phyloP scores from a whole-genome alignment of 1,139 yeast species.

The Lodderomyces beijingensis region DNA sequence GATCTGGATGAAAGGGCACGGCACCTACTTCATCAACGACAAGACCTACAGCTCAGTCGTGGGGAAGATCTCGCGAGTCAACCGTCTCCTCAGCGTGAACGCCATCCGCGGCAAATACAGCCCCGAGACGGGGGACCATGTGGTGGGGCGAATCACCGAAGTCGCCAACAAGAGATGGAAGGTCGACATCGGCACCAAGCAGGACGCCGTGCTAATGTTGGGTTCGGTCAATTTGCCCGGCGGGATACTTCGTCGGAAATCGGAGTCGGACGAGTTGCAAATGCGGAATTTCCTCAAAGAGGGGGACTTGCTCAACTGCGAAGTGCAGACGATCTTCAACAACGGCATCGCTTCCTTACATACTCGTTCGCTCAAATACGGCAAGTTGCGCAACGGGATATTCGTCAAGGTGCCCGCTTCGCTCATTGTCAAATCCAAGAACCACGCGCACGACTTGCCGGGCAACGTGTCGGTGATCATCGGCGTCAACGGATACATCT shows the following conservation, averaged over 20 bases:
- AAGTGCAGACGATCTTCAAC: slow-evolving; percentile 82
- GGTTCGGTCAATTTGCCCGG: slow-evolving; percentile 98
- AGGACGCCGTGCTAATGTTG: slow-evolving; percentile 85
- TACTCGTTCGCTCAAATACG: slow-evolving; percentile 91
- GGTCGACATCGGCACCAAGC: slow-evolving; percentile 92
- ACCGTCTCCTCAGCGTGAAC: slow-evolving; percentile 77
- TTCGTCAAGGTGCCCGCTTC: slow-evolving; percentile 79
- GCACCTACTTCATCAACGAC: slow-evolving; percentile 74
- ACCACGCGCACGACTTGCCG: slow-evolving; percentile 82
- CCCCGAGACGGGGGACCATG: slow-evolving; percentile 96
- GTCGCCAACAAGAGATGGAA: slow-evolving; percentile 95
- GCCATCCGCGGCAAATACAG: slow-evolving; percentile 84
- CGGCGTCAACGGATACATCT: slow-evolving; percentile 92
- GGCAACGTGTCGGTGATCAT: slow-evolving; percentile 86
- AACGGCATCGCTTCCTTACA: slow-evolving; percentile 95
- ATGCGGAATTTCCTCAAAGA: slow-evolving; percentile 94
- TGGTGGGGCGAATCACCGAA: slow-evolving; percentile 90
- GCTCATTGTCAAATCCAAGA: slow-evolving; percentile 75
- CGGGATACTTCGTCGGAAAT: slow-evolving; percentile 88
- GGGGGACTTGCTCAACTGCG: slow-evolving; percentile 95
- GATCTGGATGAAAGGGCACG: slow-evolving; percentile 98
- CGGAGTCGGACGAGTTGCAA: slow-evolving; percentile 92
- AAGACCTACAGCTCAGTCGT: slow-evolving; percentile 88
- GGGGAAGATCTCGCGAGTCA: slow-evolving; percentile 83
- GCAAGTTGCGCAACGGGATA: slow-evolving; percentile 88